Base-by-base conservation (phyloP, 2,329 filamentous ascomycete genomes). In the Ophiocordyceps sinensis region DNA sequence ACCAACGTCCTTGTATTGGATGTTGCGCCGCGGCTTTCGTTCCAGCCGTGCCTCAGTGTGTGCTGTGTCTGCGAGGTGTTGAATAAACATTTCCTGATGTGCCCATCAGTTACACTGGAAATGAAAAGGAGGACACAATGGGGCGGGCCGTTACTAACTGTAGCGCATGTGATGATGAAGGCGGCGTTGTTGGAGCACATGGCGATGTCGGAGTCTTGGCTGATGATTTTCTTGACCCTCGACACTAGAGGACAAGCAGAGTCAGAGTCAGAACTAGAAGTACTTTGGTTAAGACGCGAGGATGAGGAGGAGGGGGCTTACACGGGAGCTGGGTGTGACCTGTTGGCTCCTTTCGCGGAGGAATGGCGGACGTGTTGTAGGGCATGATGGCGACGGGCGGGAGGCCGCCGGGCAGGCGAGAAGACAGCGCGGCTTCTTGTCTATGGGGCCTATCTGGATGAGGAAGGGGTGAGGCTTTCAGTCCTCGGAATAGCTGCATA, bases 1-100 rank as follows among this genome's bases (percentile, higher is more conserved):
- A 87, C 84, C 82, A 35, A 98, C 73, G 61, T 98, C 91, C 56
- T 85, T 85, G 67, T 98, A 98, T 60, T 96, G 91, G 46, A 98
- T 82, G 55, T 93, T 95, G 45, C 88, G 79, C 43, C 91, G 75
- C 6, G 89, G 89, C 60, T 96, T 96, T 52, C 82, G 77, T 63
- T 96, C 91, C 1, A 87, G 75, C 56, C 91, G 93, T 52, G 88
- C 83, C 53, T 94, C 84, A 53, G 84, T 88, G 58, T 94, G 80
- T 23, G 82, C 81, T 59, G 93, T 84, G 47, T 82, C 75, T 17
- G 88, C 79, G 23, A 98, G 75, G 59, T 96, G 83, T 60, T 94
- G 86, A 50, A 98, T 81, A 65, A 98, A 96, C 73, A 94, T 80
- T 64, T 98, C 91, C 82, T 88, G 43, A 15, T 12, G n/a, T 30